Evolutionary conservation across 2,329 filamentous ascomycete species (phyloP).

Genomic region (Cercospora nicotianae): DNA sequence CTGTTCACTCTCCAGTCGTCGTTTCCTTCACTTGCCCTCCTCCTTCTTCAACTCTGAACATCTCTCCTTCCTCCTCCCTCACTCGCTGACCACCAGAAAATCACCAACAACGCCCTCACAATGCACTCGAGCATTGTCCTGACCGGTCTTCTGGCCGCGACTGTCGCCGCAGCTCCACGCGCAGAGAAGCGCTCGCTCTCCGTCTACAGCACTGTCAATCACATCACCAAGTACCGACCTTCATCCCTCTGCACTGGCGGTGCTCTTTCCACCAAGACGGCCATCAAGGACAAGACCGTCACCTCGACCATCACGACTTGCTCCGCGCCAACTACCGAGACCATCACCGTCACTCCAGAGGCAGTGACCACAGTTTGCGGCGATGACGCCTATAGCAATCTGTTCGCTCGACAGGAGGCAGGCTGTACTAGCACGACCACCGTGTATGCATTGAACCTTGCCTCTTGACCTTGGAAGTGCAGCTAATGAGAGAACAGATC

Average conservation of each 20-base stretch:
- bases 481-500: slow-evolving; percentile 13
- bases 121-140: slow-evolving; percentile 18
- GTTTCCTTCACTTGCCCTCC: not conserved
- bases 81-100: not conserved
- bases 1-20: not conserved
- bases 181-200: slow-evolving; percentile 14
- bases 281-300: slow-evolving; percentile 21
- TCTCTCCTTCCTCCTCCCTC: not conserved
- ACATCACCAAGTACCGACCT: slow-evolving; percentile 28
- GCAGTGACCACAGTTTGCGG: slow-evolving; percentile 19
- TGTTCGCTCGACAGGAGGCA: slow-evolving; percentile 7
- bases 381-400: not conserved
- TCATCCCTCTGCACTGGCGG: slow-evolving; percentile 7
- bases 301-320: slow-evolving; percentile 27
- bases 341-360: slow-evolving; percentile 26
- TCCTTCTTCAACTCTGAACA: not conserved
- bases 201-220: slow-evolving; percentile 21
- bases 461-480: not conserved
- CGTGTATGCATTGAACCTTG: slow-evolving; percentile 17
- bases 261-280: slow-evolving; percentile 22
- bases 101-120: not conserved
- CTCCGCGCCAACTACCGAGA: slow-evolving; percentile 19
- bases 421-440: slow-evolving; percentile 26
- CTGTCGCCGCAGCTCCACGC: slow-evolving; percentile 10
- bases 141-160: slow-evolving; percentile 14